These are phyloP conservation scores for Cyberlindnera maritima DNA, from an alignment of 805 yeast genomes.

Conservation along the genomic window DNA sequence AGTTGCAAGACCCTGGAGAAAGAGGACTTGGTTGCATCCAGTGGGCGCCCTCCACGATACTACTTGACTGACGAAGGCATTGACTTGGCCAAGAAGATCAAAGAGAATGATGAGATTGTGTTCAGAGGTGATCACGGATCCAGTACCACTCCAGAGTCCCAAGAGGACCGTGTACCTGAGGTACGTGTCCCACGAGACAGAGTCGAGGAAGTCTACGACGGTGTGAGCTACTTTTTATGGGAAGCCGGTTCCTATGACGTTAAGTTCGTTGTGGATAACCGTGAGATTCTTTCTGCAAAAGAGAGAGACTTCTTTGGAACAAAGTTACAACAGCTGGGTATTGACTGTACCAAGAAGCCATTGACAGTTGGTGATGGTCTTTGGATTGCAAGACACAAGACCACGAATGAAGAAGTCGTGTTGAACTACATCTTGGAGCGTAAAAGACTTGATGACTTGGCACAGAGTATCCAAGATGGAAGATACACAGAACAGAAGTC, in stretches of 20 bases:
- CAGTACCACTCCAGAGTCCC: too few species aligned
- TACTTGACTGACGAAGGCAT: constrained; percentile 68
- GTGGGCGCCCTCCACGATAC: constrained; percentile 52
- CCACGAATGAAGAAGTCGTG: constrained; percentile 59
- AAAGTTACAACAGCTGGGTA: constrained; percentile 47
- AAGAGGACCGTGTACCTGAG: too few species aligned
- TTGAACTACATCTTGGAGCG: constrained; percentile 86
- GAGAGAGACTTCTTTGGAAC: constrained; percentile 71
- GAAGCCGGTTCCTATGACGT: constrained; percentile 54
- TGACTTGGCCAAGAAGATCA: constrained; percentile 56
- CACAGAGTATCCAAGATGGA: constrained; percentile 80
- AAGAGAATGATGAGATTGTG: constrained; percentile 40
- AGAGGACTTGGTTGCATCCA: constrained; percentile 52
- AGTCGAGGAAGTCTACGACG: constrained; percentile 1
- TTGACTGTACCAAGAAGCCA: constrained; percentile 50
- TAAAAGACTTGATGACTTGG: constrained; percentile 84
- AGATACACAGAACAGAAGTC: constrained; percentile 84
- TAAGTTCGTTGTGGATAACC: constrained; percentile 66
- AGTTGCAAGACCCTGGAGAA: constrained; percentile 60
- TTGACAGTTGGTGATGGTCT: constrained; percentile 82
- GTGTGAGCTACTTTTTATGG: constrained; percentile 49
- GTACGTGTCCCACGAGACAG: not conserved
- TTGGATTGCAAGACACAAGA: constrained; percentile 78
- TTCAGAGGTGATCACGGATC: constrained; percentile 26
- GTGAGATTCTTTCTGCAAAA: constrained; percentile 69